Conservation (phyloP, 805 yeast species). For the Ogataea polymorpha region DNA sequence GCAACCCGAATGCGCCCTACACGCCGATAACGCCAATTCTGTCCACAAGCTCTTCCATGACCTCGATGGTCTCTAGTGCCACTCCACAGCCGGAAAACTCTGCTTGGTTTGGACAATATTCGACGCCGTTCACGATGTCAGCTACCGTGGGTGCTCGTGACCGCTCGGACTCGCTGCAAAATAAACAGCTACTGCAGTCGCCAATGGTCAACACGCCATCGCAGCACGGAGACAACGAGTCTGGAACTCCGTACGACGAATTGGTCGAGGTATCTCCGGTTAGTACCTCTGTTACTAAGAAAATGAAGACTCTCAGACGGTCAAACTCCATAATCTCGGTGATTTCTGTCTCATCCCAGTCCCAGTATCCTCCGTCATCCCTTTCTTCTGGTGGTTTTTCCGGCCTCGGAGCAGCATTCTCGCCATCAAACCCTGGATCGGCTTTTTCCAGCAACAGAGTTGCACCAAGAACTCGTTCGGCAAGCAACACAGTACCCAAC, state of each 20-base stretch:
- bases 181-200: constrained; percentile 9
- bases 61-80: constrained; percentile 14
- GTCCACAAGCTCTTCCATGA: constrained; percentile 24
- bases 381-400: not conserved
- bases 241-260: constrained; percentile 13
- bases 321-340: constrained; percentile 30
- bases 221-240: constrained; percentile 19
- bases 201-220: constrained; percentile 21
- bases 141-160: constrained; percentile 8
- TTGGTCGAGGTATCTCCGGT: constrained; percentile 25
- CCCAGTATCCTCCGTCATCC: constrained; percentile 20
- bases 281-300: constrained; percentile 27
- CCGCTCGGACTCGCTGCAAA: constrained; percentile 20
- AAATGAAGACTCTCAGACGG: constrained; percentile 27
- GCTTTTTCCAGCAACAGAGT: constrained; percentile 3
- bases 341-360: constrained; percentile 22
- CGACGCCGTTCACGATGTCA: not conserved
- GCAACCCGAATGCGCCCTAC: constrained; percentile 8
- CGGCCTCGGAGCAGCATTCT: constrained; percentile 8
- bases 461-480: constrained; percentile 16
- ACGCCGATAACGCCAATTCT: constrained; percentile 26
- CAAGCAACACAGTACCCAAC: constrained; percentile 13
- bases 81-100: constrained; percentile 8
- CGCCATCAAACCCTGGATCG: constrained; percentile 8
- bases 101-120: not conserved